A percentile compares a stretch with the other conserved stretches of the same genome.
Evolutionary conservation across 2,329 filamentous ascomycete species (phyloP).

Genomic region (Pseudogymnoascus sp.): DNA sequence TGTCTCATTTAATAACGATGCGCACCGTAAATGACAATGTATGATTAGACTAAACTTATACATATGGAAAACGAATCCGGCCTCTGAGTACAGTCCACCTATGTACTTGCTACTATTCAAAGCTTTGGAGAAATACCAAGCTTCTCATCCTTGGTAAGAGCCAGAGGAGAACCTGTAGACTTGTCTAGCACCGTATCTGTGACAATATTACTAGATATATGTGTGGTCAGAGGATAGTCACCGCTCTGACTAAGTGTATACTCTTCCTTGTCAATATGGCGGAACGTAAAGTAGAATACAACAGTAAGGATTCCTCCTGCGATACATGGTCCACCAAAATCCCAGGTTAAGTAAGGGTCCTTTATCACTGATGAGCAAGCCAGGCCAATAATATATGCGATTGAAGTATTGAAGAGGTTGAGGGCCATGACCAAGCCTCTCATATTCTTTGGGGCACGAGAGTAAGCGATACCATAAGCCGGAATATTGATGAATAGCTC

Average conservation of each 20-base stretch:
- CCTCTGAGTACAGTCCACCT: background rate
- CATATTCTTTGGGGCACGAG: slow-evolving; percentile 73
- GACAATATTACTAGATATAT: slow-evolving; percentile 7
- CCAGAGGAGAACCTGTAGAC: slow-evolving; percentile 4
- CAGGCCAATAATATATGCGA: slow-evolving; percentile 61
- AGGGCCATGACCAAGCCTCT: slow-evolving; percentile 63
- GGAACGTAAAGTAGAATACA: slow-evolving; percentile 62
- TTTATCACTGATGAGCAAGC: slow-evolving; percentile 53
- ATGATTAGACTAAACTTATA: background rate
- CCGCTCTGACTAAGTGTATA: slow-evolving; percentile 37
- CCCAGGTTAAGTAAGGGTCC: slow-evolving; percentile 63
- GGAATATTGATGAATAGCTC: slow-evolving; percentile 53
- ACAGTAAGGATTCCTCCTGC: slow-evolving; percentile 54
- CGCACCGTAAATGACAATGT: background rate
- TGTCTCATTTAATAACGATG: no score
- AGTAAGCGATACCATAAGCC: slow-evolving; percentile 69
- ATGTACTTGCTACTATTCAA: slow-evolving; percentile 5
- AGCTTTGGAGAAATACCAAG: slow-evolving; percentile 14
- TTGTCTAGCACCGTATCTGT: slow-evolving; percentile 12
- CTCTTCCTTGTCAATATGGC: slow-evolving; percentile 56
- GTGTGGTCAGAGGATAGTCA: slow-evolving; percentile 11
- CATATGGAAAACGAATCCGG: background rate
- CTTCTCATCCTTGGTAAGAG: slow-evolving; percentile 13
- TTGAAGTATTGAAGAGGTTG: slow-evolving; percentile 62
- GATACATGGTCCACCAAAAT: slow-evolving; percentile 58